Base-by-base conservation (phyloP, 441 rosid species). In the Geranium incanum region DNA sequence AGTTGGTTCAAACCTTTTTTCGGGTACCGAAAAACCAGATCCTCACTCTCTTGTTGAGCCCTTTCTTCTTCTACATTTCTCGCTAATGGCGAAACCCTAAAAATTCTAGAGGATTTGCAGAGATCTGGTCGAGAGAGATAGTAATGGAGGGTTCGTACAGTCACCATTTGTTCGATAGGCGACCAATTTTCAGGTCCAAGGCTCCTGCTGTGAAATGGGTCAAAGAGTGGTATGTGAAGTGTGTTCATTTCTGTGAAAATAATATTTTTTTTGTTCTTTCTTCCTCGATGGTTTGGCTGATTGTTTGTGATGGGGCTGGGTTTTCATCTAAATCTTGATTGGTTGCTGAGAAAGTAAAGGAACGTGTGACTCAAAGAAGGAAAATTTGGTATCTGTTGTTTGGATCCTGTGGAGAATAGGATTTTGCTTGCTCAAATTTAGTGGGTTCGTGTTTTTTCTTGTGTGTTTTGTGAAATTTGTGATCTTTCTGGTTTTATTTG, bases 141-240 rank as follows among this genome's bases (percentile, higher is more conserved):
- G 16, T 21, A 6, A 83, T 87, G 89, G 89, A 87, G 71, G 57
- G 76, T 55, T 90, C 81, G 57, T 86, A 68, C 81, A 11, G 72
- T 71, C 86, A 89, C 66, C 83, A 67, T 79, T 75, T 85, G 12
- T 93, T 88, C 82, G 97, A 93, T 68, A 80, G 95, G 74, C 91
- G 90, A 36, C 90, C 91, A 64, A 79, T 93, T 68, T 3, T 83
- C 77, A 88, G 74, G 80, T 86, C 95, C 67, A 89, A 85, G 79
- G 43, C 83, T 71, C 94, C 92, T 52, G 89, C 91, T 66, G 94
- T 89, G 36, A 90, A 87, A 76, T 93, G 98, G 97, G 69, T 84
- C 83, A 85, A 72, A 75, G 89, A 89, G 74, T 91, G 93, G 97
- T 91, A 86, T 57, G 28, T 57, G 21, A 78, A 38, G 15, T 4